Evolutionary conservation across 306 rosid genomes (phyloP).

Genomic region (Cucumis cinereus): DNA sequence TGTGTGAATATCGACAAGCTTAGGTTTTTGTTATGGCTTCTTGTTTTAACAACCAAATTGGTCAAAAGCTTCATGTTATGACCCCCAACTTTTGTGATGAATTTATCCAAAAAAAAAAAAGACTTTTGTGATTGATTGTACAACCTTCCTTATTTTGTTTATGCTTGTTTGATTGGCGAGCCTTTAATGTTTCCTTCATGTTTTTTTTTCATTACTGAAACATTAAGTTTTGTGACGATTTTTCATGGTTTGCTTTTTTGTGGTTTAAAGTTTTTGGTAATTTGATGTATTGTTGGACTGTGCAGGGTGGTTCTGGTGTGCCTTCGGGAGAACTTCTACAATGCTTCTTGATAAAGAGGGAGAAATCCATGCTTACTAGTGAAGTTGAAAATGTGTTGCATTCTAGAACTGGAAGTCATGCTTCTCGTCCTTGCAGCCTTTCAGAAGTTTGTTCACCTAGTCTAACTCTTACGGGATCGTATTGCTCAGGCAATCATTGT

Average conservation of each 20-base stretch:
- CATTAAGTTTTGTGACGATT: not conserved
- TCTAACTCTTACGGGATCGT: constrained; percentile 11
- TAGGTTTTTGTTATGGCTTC: not conserved
- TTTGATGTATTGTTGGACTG: not conserved
- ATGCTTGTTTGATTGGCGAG: not conserved
- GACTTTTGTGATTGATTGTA: not conserved
- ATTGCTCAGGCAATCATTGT: not conserved
- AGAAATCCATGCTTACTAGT: constrained; percentile 8
- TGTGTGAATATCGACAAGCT: not conserved
- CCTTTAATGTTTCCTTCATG: not conserved
- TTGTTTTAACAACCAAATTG: not conserved
- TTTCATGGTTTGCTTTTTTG: not conserved
- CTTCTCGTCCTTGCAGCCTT: constrained; percentile 8
- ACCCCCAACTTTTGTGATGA: not conserved
- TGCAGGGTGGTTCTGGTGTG: constrained; percentile 14
- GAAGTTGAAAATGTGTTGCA: constrained; percentile 17
- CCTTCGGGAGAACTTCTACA: constrained; percentile 15
- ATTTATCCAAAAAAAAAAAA: not conserved
- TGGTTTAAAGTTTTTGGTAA: not conserved
- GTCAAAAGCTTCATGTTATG: not conserved
- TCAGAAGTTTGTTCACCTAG: constrained; percentile 16
- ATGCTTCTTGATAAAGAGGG: constrained; percentile 16
- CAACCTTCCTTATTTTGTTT: not conserved
- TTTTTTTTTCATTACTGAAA: not conserved
- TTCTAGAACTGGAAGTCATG: constrained; percentile 16